phyloP scores from a whole-genome alignment of 176 grass and related monocot genomes.

The Saccharum spontaneum region DNA sequence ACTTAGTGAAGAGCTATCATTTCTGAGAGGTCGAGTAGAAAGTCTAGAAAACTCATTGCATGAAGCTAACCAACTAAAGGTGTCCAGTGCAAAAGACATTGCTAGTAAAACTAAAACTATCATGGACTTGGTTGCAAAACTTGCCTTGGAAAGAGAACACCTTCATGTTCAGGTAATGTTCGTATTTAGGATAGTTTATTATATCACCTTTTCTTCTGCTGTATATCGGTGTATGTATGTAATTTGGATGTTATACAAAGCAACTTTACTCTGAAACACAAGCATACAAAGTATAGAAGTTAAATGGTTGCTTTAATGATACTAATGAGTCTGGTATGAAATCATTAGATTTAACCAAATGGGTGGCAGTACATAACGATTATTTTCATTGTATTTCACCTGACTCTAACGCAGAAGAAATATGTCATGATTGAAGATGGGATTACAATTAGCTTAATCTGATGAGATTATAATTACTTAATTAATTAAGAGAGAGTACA shows the following conservation, averaged over 20 bases:
- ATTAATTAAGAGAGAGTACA: neutral
- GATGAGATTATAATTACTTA: neutral
- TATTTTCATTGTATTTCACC: neutral
- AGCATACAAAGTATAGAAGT: neutral
- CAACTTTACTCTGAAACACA: neutral
- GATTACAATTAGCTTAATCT: neutral
- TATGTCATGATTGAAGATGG: neutral
- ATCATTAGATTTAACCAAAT: neutral
- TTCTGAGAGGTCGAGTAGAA: slow-evolving; percentile 67
- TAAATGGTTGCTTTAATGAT: neutral
- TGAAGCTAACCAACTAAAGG: slow-evolving; percentile 60
- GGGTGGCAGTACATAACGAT: neutral
- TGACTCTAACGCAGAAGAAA: neutral
- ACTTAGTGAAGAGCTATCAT: slow-evolving; percentile 71
- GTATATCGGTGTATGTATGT: neutral
- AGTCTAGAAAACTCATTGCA: slow-evolving; percentile 54
- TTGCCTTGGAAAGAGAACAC: slow-evolving; percentile 75
- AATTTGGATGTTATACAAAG: neutral
- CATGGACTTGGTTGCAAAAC: slow-evolving; percentile 67
- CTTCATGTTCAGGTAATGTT: slow-evolving; percentile 73
- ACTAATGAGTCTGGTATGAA: neutral
- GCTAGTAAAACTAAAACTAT: slow-evolving; percentile 73
- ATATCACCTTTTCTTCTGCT: slow-evolving; percentile 1
- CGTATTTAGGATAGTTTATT: slow-evolving; percentile 15
- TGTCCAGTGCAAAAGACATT: slow-evolving; percentile 64